A percentile compares a stretch with the other conserved stretches of the same genome.
Conservation (phyloP, 1,284 basidiomycete genomes). For the Apiotrichum mycotoxinovorans region DNA sequence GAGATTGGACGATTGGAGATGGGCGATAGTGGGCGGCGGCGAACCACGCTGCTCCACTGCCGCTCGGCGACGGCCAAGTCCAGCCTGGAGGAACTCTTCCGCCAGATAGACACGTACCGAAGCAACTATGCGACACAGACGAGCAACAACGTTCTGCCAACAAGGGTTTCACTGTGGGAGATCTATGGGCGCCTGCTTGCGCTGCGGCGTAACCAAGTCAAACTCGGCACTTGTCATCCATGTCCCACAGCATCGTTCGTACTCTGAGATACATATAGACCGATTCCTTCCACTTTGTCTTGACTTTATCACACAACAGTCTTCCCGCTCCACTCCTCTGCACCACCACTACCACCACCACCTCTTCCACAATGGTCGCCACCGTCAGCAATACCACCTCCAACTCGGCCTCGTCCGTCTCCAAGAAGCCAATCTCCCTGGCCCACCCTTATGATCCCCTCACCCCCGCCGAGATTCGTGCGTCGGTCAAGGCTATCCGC, state of each 20-base stretch:
- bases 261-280: slow-evolving; percentile 4
- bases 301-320: background rate
- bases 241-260: background rate
- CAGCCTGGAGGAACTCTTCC: background rate
- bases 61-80: background rate
- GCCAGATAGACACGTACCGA: too few relatives aligned
- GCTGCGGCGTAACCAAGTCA: too few relatives aligned
- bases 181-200: too few relatives aligned
- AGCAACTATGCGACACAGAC: too few relatives aligned
- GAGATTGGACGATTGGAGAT: background rate
- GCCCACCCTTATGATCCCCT: slow-evolving; percentile 53
- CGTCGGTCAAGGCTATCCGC: slow-evolving; percentile 39
- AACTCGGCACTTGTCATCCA: background rate
- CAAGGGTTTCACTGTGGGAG: too few relatives aligned
- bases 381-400: slow-evolving; percentile 3
- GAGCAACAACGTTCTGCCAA: too few relatives aligned
- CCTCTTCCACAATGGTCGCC: slow-evolving; percentile 6
- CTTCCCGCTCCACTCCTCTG: background rate
- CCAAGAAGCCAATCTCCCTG: slow-evolving; percentile 7
- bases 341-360: background rate
- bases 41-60: background rate
- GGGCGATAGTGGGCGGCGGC: background rate
- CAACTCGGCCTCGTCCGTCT: background rate
- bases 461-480: slow-evolving; percentile 41
- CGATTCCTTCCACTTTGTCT: background rate